phyloP scores from a whole-genome alignment of 768 basidiomycete genomes.

The Mycena galopus region DNA sequence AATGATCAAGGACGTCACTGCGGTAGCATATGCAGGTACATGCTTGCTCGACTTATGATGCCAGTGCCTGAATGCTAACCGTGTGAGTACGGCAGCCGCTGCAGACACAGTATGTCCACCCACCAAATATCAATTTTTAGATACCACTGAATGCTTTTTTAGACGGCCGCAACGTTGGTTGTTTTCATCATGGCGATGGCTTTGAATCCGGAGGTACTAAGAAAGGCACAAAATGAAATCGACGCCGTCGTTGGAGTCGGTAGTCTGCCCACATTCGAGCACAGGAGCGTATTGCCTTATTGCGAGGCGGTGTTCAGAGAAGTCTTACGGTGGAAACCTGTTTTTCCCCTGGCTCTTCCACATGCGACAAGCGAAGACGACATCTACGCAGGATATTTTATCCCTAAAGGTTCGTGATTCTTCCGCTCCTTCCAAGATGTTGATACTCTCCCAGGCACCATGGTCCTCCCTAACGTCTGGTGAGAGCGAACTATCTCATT shows the following conservation, averaged over 20 bases:
- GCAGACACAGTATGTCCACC: background rate
- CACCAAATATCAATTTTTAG: background rate
- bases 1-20: too few relatives aligned
- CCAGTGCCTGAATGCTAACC: too few relatives aligned
- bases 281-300: conserved; percentile 31
- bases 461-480: conserved; percentile 10
- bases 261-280: conserved; percentile 44
- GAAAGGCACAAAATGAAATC: too few relatives aligned
- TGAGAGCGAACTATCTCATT: background rate
- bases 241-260: conserved; percentile 42
- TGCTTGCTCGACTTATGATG: too few relatives aligned
- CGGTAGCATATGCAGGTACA: too few relatives aligned
- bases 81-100: background rate
- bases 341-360: too few relatives aligned
- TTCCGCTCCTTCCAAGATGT: background rate
- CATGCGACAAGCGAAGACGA: too few relatives aligned
- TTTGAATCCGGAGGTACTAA: conserved; percentile 42
- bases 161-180: conserved; percentile 39
- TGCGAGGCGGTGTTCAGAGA: conserved; percentile 24
- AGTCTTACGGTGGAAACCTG: conserved; percentile 31
- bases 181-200: conserved; percentile 44
- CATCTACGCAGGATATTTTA: too few relatives aligned
- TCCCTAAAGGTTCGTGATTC: conserved; percentile 43
- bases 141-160: background rate
- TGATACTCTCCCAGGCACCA: background rate